phyloP scores from a whole-genome alignment of 2,329 filamentous ascomycete genomes.

The Diplodia intermedia region DNA sequence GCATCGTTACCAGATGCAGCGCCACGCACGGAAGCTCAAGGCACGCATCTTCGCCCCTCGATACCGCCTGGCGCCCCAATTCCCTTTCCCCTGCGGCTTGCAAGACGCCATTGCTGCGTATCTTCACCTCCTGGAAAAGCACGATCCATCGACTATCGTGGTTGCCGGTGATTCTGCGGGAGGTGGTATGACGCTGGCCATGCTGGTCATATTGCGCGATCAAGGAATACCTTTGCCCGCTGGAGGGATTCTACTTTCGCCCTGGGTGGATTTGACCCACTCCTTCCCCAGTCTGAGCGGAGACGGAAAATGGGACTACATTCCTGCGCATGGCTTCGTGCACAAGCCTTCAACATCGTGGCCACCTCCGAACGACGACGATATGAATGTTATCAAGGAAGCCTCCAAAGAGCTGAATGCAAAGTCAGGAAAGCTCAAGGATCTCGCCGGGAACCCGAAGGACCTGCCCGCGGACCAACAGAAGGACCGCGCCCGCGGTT shows the following conservation, averaged over 20 bases:
- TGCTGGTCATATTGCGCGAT: constrained; percentile 83
- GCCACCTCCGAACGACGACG: constrained; percentile 87
- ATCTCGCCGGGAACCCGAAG: constrained; percentile 19
- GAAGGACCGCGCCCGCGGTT: constrained; percentile 46
- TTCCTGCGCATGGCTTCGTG: constrained; percentile 85
- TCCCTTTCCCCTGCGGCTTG: constrained; percentile 91
- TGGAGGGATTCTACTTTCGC: constrained; percentile 87
- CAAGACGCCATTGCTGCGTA: constrained; percentile 91
- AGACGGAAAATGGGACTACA: constrained; percentile 80
- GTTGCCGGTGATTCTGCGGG: constrained; percentile 93
- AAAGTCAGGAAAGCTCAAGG: constrained; percentile 30
- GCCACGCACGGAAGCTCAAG: constrained; percentile 92
- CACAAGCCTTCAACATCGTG: constrained; percentile 89
- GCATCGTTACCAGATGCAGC: constrained; percentile 97
- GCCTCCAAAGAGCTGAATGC: constrained; percentile 26
- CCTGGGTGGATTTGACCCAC: constrained; percentile 95
- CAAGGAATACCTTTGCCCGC: constrained; percentile 84
- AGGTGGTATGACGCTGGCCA: constrained; percentile 82
- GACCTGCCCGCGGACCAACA: constrained; percentile 39
- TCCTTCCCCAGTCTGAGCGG: constrained; percentile 89
- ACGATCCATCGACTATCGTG: constrained; percentile 82
- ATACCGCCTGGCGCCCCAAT: constrained; percentile 90
- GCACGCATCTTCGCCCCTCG: constrained; percentile 84
- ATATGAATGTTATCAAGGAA: constrained; percentile 61
- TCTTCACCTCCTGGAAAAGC: constrained; percentile 75